phyloP scores from a whole-genome alignment of 495 filamentous ascomycete genomes.

The Aspergillus olivimuriae region DNA sequence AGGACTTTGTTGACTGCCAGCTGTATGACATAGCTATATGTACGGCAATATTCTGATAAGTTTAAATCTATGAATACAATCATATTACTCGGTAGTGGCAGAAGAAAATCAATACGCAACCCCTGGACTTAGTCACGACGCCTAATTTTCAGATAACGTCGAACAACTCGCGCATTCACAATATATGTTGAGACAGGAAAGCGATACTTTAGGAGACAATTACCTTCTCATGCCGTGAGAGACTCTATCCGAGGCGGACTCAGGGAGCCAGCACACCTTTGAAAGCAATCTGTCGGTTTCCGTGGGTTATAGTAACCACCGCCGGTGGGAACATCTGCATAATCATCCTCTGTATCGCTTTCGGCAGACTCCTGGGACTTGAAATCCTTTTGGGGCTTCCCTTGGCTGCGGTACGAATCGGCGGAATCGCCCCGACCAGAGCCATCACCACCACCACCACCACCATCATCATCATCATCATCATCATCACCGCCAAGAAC shows the following conservation, averaged over 20 bases:
- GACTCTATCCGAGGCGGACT: no score
- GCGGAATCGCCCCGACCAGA: no score
- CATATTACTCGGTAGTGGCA: no score
- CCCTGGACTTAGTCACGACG: no score
- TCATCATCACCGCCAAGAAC: slow-evolving; percentile 41
- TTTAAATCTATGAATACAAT: background rate
- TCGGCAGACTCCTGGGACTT: slow-evolving; percentile 20
- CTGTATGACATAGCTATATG: no score
- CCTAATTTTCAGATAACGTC: background rate
- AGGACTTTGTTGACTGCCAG: no score
- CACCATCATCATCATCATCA: slow-evolving; percentile 11
- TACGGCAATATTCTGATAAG: no score
- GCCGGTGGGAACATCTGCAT: slow-evolving; percentile 28
- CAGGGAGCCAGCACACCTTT: slow-evolving; percentile 26
- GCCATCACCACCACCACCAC: no score
- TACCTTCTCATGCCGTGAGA: no score
- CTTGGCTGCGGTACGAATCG: no score
- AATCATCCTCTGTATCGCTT: slow-evolving; percentile 42
- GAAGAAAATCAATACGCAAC: no score
- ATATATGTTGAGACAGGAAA: background rate
- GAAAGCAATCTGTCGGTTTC: slow-evolving; percentile 44
- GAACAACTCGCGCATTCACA: background rate
- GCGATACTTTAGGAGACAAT: background rate
- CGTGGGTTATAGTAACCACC: slow-evolving; percentile 47
- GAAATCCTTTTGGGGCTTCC: slow-evolving; percentile 3